Base-by-base conservation (phyloP, 23 red algal species). In the Rhodosorus marinus region DNA sequence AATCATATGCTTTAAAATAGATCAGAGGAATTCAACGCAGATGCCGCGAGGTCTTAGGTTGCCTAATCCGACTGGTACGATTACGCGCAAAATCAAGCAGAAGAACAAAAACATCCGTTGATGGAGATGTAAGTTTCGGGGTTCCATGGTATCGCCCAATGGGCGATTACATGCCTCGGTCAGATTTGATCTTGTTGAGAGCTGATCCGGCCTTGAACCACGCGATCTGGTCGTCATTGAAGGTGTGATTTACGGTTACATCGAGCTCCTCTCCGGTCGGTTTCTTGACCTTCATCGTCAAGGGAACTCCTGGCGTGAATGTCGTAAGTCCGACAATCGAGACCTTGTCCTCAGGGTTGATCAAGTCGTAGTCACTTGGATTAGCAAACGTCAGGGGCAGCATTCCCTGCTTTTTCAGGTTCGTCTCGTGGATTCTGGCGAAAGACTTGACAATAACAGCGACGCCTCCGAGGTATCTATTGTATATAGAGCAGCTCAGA, bases 371-470 rank as follows among this genome's bases (percentile, higher is more conserved):
- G 64, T 98, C 90, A 2, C 28, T 54, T 15, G 90, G 64, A 33
- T 81, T 54, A 15, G 70, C 64, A 70, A 98, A 98, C 25, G 78
- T 85, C n/a, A 98, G 48, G 20, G 90, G 78, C 54, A 98, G 78
- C 80, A 98, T 84, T 30, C 90, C 90, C 54, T 98, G 90, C 72
- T 98, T 98, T 62, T 98, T 98, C 55, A 98, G 51, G 42, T 98
- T 98, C 29, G 90, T 98, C 67, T 98, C 90, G 26, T 84, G 78
- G 51, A 98, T 98, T 5, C 90, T 74, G 22, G 90, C 90, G 65
- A 98, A 98, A 5, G 76, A 83, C 11, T 72, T 69, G 43, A 82
- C 90, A 31, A 98, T 74, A 35, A 98, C 72, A 29, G 90, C 90
- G 24, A 98, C 72, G 19, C 90, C 90, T 29, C 90, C 90, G 1